phyloP scores from a whole-genome alignment of 345 rosid genomes.

The Eucalyptus polyanthemos region DNA sequence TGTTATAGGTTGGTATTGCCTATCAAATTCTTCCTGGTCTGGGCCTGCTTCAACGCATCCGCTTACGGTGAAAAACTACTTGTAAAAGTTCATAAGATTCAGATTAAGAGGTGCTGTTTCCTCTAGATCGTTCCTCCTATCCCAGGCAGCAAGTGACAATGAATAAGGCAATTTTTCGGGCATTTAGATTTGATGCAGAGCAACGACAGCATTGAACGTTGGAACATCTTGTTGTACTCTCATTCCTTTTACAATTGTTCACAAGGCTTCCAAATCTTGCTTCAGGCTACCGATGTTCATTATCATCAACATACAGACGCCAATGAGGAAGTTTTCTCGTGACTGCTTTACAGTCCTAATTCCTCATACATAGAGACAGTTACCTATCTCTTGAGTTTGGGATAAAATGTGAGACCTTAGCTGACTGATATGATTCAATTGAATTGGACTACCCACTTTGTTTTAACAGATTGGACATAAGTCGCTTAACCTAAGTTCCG shows the following conservation, averaged over 20 bases:
- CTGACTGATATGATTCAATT: background rate
- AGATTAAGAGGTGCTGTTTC: background rate
- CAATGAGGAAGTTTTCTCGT: background rate
- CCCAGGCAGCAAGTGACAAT: background rate
- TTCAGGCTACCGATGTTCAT: background rate
- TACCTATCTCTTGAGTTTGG: background rate
- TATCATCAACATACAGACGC: background rate
- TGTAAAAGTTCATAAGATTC: background rate
- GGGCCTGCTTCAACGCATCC: background rate
- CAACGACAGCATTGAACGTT: background rate
- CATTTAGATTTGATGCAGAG: background rate
- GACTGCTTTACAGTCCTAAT: background rate
- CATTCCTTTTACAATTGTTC: background rate
- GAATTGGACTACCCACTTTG: background rate
- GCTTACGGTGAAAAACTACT: background rate
- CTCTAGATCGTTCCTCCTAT: background rate
- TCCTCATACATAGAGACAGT: background rate
- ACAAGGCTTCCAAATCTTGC: background rate
- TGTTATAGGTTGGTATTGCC: background rate
- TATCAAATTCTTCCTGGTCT: background rate
- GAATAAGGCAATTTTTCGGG: background rate
- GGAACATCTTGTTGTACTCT: background rate
- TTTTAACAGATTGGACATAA: background rate
- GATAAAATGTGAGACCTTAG: background rate
- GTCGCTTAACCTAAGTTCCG: background rate